Evolutionary conservation across 208 protist species (phyloP), one percentile per base, ranked within the genome.

Genomic region (Angomonas ambiguus): DNA sequence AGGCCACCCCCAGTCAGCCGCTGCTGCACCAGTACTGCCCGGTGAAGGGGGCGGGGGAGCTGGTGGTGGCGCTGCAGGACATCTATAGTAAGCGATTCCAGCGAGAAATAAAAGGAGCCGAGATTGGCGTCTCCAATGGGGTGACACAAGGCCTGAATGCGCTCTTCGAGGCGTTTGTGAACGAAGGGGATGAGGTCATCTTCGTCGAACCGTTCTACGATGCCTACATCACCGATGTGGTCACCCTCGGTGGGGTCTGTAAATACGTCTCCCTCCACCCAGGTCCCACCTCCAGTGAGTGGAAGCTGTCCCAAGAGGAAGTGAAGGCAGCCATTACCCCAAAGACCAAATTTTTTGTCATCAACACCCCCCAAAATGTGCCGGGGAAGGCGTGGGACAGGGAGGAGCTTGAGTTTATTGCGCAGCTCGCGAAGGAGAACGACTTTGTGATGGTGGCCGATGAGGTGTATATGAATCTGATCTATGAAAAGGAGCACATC

Each of bases 341-440:
- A 0, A 85, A 87, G 49, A 97, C 92, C 5, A 93, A 89, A 61
- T 66, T 84, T 4, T 81, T 97, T 18, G 69, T 98, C 32, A 24
- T 98, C n/a, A 98, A 97, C 76, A 97, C 87, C 18, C 96, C 96
- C 16, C 92, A 97, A 49, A 98, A 98, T 71, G 71, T 94, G n/a
- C 81, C 92, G 0, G 94, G 86, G 0, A 93, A 93, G 69, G 74
- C 87, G 3, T 90, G 76, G 72, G 34, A 55, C 48, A 13, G 58
- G 33, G 74, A 78, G 27, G 90, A 97, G 71, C 73, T 96, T 22
- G 35, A 83, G 34, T 69, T 76, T 0, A 74, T 98, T n/a, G 77
- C 87, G 2, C 42, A 88, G 13, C 58, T 97, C 2, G 83, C 88
- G 8, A 77, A 71, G 2, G 74, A 88, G 56, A 66, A 94, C 62